Conservation (phyloP, 306 rosid species). For the Glycine tomentella region DNA sequence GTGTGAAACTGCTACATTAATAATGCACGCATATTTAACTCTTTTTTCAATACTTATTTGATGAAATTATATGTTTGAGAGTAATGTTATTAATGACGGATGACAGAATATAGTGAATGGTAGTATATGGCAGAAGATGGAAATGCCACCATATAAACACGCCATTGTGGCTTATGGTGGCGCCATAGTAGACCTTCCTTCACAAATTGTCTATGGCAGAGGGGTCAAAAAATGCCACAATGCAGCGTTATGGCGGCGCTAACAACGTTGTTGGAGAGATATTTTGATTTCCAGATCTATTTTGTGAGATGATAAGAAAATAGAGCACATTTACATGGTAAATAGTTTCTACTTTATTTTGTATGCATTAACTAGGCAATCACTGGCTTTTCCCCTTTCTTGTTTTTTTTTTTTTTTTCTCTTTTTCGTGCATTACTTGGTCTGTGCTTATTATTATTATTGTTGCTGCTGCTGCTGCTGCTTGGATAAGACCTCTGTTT, state of each 20-base stretch:
- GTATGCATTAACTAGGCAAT: slow-evolving; percentile 17
- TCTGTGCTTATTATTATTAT: neutral
- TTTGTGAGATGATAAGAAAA: slow-evolving; percentile 34
- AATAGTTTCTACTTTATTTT: slow-evolving; percentile 21
- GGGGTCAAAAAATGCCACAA: no score
- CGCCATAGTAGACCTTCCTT: no score
- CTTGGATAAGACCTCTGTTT: neutral
- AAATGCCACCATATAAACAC: no score
- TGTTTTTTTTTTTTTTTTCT: no score
- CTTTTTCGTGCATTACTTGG: neutral
- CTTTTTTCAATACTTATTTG: neutral
- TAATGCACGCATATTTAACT: neutral
- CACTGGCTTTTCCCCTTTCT: neutral
- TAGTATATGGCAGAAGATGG: no score
- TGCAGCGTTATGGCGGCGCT: no score
- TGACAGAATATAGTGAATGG: no score
- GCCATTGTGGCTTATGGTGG: no score
- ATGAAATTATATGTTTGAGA: slow-evolving; percentile 5
- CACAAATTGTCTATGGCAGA: no score
- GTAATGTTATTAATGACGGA: no score
- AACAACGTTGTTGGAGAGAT: neutral
- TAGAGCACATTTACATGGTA: slow-evolving; percentile 29
- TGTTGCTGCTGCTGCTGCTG: neutral
- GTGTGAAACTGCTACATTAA: neutral
- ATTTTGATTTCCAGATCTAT: slow-evolving; percentile 32